Evolutionary conservation across 129 eudicot genomes (phyloP).

Genomic region (Tanacetum coccineum): DNA sequence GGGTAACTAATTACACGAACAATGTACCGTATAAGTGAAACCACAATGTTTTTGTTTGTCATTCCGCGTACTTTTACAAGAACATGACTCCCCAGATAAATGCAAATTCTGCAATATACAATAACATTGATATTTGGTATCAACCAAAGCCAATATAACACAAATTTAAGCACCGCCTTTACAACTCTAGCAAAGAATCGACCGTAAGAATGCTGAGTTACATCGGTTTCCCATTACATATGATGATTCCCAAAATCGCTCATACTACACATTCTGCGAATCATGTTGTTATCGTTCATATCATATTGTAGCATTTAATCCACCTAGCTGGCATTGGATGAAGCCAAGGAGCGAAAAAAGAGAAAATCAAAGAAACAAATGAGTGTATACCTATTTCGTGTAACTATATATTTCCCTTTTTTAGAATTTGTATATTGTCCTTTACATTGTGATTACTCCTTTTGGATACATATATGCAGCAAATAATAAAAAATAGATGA

Average conservation of each 20-base stretch:
- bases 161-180: slow-evolving; percentile 17
- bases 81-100: background rate
- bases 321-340: too few relatives aligned
- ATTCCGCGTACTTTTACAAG: slow-evolving; percentile 14
- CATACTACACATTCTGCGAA: slow-evolving; percentile 15
- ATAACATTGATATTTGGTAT: slow-evolving; percentile 18
- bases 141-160: slow-evolving; percentile 16
- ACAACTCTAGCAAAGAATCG: slow-evolving; percentile 27
- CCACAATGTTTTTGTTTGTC: slow-evolving; percentile 17
- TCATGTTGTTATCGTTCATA: too few relatives aligned
- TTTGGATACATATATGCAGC: too few relatives aligned
- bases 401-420: too few relatives aligned
- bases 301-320: too few relatives aligned
- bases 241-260: slow-evolving; percentile 17
- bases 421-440: too few relatives aligned
- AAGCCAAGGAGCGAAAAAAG: too few relatives aligned
- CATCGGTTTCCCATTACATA: slow-evolving; percentile 30
- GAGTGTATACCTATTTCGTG: too few relatives aligned
- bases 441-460: too few relatives aligned
- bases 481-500: too few relatives aligned
- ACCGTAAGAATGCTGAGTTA: slow-evolving; percentile 20
- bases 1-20: background rate
- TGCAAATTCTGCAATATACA: slow-evolving; percentile 11
- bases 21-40: background rate
- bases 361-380: too few relatives aligned